phyloP scores from a whole-genome alignment of 768 basidiomycete genomes.

The Filobasidium floriforme region DNA sequence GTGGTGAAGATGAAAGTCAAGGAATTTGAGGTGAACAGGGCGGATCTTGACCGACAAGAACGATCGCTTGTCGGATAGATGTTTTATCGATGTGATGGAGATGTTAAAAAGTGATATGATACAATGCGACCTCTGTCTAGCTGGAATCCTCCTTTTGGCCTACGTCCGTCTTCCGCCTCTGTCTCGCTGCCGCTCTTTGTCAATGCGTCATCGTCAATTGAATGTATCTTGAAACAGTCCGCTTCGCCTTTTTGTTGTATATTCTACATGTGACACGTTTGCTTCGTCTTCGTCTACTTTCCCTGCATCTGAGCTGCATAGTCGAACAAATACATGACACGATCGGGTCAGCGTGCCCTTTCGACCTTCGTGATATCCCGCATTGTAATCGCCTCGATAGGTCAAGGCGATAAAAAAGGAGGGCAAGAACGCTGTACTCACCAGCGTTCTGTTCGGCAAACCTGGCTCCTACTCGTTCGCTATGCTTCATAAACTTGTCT shows the following conservation, averaged over 20 bases:
- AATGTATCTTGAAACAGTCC: not conserved
- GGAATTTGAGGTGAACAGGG: not conserved
- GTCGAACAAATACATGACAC: not conserved
- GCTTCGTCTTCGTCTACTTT: not conserved
- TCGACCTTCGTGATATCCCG: too few species aligned
- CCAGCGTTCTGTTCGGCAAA: conserved; percentile 90
- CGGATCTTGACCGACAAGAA: not conserved
- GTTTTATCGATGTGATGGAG: too few species aligned
- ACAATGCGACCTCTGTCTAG: too few species aligned
- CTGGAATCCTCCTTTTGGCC: too few species aligned
- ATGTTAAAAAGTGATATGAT: too few species aligned
- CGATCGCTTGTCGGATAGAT: too few species aligned
- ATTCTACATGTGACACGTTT: not conserved
- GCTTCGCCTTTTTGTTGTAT: not conserved
- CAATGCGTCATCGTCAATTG: not conserved
- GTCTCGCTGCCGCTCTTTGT: too few species aligned
- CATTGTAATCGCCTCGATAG: too few species aligned
- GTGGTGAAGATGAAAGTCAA: not conserved
- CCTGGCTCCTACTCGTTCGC: conserved; percentile 81
- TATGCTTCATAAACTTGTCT: conserved; percentile 96
- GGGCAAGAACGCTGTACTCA: conserved; percentile 47
- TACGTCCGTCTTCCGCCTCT: too few species aligned
- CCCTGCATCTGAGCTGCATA: not conserved
- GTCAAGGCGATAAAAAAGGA: not conserved
- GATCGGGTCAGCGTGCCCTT: not conserved